Percentiles rank a stretch among this genome's conserved stretches.
Conservation (phyloP, 2,329 filamentous ascomycete species). For the Colletotrichum magnum region DNA sequence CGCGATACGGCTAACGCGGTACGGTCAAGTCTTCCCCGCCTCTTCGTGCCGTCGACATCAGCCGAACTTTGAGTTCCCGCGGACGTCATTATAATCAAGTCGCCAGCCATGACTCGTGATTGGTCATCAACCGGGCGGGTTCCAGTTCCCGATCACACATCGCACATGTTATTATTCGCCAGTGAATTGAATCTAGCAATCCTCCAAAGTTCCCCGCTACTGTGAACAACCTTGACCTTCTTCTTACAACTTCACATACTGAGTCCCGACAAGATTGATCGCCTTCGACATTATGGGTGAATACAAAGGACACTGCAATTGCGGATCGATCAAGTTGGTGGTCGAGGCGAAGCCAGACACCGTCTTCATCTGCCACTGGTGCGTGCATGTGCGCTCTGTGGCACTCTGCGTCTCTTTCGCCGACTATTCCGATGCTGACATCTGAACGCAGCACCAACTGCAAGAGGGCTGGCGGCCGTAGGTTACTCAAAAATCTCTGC, state of each 20-base stretch:
- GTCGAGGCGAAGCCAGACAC: constrained; percentile 25
- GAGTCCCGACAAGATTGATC: background rate
- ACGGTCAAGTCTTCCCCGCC: too few relatives aligned
- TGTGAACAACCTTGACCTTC: too few relatives aligned
- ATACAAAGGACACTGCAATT: constrained; percentile 34
- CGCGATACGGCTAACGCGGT: too few relatives aligned
- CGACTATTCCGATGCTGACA: background rate
- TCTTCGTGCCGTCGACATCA: background rate
- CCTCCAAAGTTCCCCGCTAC: too few relatives aligned
- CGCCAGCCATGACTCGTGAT: constrained; percentile 10
- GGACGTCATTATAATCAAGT: constrained; percentile 1
- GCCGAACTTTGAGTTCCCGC: background rate
- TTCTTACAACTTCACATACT: too few relatives aligned
- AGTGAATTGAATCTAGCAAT: background rate
- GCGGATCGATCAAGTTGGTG: constrained; percentile 24
- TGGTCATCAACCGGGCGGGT: constrained; percentile 1
- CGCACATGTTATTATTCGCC: too few relatives aligned
- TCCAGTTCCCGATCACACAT: too few relatives aligned
- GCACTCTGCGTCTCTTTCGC: background rate
- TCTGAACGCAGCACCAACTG: constrained; percentile 22
- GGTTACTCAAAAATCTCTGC: background rate
- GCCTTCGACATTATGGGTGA: constrained; percentile 7
- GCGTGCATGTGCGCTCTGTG: background rate
- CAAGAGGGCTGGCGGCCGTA: constrained; percentile 35
- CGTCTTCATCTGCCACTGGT: constrained; percentile 33